Conservation (phyloP, 2,329 filamentous ascomycete genomes). For the Colletotrichum cordylinicola region DNA sequence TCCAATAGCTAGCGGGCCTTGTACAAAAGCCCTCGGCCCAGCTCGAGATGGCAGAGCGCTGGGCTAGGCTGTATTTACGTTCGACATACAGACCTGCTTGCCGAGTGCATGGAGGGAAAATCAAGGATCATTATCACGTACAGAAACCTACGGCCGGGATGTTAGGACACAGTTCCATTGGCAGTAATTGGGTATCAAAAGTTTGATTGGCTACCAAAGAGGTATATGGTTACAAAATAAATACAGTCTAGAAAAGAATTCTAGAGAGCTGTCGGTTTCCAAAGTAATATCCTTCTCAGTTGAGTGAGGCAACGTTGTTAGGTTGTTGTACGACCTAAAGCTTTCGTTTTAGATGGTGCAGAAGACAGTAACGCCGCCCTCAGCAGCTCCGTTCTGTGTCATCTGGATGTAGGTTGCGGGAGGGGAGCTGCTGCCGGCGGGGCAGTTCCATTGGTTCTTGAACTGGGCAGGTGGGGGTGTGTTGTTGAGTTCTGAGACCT, state of each 20-base stretch:
- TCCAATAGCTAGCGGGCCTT: not conserved
- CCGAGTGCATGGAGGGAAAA: not conserved
- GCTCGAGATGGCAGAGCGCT: not conserved
- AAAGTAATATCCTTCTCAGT: rapidly evolving
- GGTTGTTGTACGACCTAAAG: not conserved
- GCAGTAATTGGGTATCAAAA: not conserved
- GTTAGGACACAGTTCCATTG: rapidly evolving
- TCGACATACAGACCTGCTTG: not conserved
- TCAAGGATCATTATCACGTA: not conserved
- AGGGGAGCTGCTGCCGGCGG: not conserved
- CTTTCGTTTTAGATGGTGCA: not conserved
- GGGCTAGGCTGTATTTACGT: not conserved
- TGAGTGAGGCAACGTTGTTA: not conserved
- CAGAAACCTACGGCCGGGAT: not conserved
- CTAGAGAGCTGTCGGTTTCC: not conserved
- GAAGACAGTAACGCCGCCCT: not conserved
- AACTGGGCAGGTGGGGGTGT: not conserved
- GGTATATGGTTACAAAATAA: not conserved
- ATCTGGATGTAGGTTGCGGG: not conserved
- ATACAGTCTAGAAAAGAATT: not conserved
- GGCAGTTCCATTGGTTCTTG: not conserved
- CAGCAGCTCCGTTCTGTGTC: not conserved
- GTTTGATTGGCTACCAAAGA: not conserved
- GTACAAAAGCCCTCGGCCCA: not conserved
- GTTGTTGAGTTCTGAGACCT: not conserved